Evolutionary conservation across 2,329 filamentous ascomycete species (phyloP), one percentile per base, ranked within the genome.

Genomic region (Fusarium temperatum): DNA sequence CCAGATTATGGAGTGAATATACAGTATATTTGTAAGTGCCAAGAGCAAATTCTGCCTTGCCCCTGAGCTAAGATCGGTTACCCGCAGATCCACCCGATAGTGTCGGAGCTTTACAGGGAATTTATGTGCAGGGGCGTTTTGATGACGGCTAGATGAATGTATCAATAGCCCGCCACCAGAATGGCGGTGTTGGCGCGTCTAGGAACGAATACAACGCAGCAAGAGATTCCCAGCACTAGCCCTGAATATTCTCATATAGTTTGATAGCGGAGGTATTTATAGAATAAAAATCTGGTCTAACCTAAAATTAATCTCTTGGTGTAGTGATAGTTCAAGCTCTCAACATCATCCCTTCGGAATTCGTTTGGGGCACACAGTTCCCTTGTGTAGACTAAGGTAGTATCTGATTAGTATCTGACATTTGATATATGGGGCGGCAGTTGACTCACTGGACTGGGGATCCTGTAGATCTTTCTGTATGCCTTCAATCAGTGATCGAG

Each of bases 301-400:
- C 55, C 55, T 6, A 57, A n/a, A 57, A 57, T 24, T 6, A 57
- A 36, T 45, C 18, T 28, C n/a, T 26, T 57, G 6, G 39, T 57
- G 17, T 57, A 57, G n/a, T 22, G 24, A 18, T 57, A 47, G n/a
- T 57, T 57, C 39, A 57, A 57, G 18, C 39, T 47, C n/a, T 57
- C 55, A 17, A 57, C 12, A 36, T 57, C 55, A 15, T 57, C 55
- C 10, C 55, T 44, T 17, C 39, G 39, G 30, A 57, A 57, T 12
- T 45, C 39, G 1, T 22, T 57, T 15, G 14, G 17, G 13, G n/a
- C n/a, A 6, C 8, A 4, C 4, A 57, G 22, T 8, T 57, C 54
- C 14, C 18, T 20, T 13, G 2, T 6, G 10, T 45, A 57, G 28
- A 5, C 54, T 56, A n/a, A n/a, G n/a, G n/a, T n/a, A n/a, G n/a